phyloP scores from a whole-genome alignment of 805 yeast species.

The Candida bentonensis region DNA sequence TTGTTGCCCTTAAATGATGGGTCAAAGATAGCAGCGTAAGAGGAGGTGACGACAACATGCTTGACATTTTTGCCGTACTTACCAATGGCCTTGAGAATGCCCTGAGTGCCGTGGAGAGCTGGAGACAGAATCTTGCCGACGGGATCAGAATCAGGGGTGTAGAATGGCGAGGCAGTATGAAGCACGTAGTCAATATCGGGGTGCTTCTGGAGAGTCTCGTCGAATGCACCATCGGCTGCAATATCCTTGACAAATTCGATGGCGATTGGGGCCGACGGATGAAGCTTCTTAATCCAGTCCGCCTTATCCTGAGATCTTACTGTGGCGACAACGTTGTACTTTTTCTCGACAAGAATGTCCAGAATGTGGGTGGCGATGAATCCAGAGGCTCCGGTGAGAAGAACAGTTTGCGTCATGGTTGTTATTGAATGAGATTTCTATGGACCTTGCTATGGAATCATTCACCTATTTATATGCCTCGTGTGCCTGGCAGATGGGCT shows the following conservation, averaged over 20 bases:
- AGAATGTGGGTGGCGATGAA: slow-evolving; percentile 13
- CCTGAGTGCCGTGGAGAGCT: slow-evolving; percentile 31
- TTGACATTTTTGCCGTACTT: slow-evolving; percentile 26
- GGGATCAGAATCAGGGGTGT: slow-evolving; percentile 15
- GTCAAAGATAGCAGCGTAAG: slow-evolving; percentile 36
- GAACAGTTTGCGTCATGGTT: slow-evolving; percentile 5
- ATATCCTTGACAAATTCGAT: slow-evolving; percentile 20
- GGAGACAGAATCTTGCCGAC: slow-evolving; percentile 29
- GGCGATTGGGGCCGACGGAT: slow-evolving; percentile 15
- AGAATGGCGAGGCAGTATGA: slow-evolving; percentile 30
- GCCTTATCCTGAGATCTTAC: slow-evolving; percentile 33
- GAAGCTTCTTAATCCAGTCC: slow-evolving; percentile 14
- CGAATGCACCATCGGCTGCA: slow-evolving; percentile 31
- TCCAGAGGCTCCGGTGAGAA: slow-evolving; percentile 15
- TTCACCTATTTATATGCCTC: too few species aligned
- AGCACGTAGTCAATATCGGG: slow-evolving; percentile 22
- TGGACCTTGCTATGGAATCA: too few species aligned
- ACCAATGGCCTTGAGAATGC: slow-evolving; percentile 27
- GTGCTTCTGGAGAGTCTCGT: slow-evolving; percentile 29
- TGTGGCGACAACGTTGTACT: slow-evolving; percentile 33
- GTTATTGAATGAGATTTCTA: neutral
- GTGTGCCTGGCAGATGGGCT: too few species aligned
- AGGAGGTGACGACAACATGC: slow-evolving; percentile 33
- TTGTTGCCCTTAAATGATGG: slow-evolving; percentile 10
- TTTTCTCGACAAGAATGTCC: slow-evolving; percentile 16